Evolutionary conservation across 106 monocot genomes (phyloP).

Genomic region (Platanthera guangdongensis): DNA sequence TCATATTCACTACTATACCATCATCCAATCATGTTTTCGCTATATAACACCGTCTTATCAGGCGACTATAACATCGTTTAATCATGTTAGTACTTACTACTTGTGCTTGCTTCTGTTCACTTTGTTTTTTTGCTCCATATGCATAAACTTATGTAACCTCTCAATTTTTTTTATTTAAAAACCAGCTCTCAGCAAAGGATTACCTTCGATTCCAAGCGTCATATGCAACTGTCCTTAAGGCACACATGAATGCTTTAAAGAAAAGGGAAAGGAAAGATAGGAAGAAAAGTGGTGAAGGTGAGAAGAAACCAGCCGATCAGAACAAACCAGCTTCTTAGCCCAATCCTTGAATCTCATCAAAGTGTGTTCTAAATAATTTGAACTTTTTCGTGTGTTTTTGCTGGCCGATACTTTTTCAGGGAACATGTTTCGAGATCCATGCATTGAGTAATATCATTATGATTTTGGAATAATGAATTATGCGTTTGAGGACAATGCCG

Average conservation of each 20-base stretch:
- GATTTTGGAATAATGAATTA: too few species aligned
- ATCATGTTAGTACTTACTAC: not conserved
- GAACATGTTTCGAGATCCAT: too few species aligned
- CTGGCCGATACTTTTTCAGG: too few species aligned
- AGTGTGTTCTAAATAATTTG: not conserved
- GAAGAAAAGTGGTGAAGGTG: constrained; percentile 5
- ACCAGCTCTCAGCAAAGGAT: constrained; percentile 7
- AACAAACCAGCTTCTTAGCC: not conserved
- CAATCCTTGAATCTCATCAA: not conserved
- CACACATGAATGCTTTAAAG: constrained; percentile 8
- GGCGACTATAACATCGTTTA: not conserved
- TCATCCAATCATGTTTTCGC: too few species aligned
- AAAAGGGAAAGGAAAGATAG: constrained; percentile 8
- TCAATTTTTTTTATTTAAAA: not conserved
- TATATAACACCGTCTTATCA: too few species aligned
- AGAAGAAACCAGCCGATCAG: constrained; percentile 1
- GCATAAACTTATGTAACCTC: too few species aligned
- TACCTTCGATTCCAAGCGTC: constrained; percentile 7
- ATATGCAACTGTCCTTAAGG: constrained; percentile 6
- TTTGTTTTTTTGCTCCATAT: too few species aligned
- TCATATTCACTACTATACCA: too few species aligned
- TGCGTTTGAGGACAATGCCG: too few species aligned
- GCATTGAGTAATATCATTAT: too few species aligned
- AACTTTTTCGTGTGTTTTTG: too few species aligned
- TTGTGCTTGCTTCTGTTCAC: not conserved